Conservation (phyloP, 345 rosid genomes). For the Excoecaria agallocha region DNA sequence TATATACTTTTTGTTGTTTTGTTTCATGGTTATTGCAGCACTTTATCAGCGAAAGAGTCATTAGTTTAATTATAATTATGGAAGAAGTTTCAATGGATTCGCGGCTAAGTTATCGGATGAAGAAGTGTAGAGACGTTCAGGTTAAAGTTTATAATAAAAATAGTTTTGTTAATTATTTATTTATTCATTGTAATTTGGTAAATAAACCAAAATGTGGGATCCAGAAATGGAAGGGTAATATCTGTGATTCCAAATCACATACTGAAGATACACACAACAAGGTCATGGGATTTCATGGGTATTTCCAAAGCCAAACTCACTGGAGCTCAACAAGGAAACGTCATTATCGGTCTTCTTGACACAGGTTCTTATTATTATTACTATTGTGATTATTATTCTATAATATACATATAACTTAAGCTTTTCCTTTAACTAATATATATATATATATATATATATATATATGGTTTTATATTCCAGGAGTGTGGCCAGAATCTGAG, state of each 20-base stretch:
- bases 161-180: no score
- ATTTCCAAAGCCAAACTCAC: conserved; percentile 15
- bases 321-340: conserved; percentile 21
- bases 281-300: conserved; percentile 35
- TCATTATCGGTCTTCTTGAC: conserved; percentile 28
- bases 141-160: conserved; percentile 23
- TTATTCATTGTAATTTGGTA: no score
- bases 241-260: conserved; percentile 27
- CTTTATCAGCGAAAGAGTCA: conserved; percentile 31
- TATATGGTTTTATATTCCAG: neutral
- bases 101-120: conserved; percentile 40
- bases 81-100: conserved; percentile 42
- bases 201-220: neutral
- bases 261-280: conserved; percentile 32
- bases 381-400: no score
- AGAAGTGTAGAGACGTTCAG: conserved; percentile 34
- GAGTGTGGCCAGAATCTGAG: conserved; percentile 27
- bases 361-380: no score
- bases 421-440: no score
- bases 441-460: no score
- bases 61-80: conserved; percentile 40
- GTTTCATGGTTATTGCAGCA: conserved; percentile 21
- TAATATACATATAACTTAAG: no score
- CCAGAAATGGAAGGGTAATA: conserved; percentile 32
- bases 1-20: neutral